Evolutionary conservation across 1,139 yeast species (phyloP), one percentile per base, ranked within the genome.

Genomic region (Lodderomyces metapsilosis): DNA sequence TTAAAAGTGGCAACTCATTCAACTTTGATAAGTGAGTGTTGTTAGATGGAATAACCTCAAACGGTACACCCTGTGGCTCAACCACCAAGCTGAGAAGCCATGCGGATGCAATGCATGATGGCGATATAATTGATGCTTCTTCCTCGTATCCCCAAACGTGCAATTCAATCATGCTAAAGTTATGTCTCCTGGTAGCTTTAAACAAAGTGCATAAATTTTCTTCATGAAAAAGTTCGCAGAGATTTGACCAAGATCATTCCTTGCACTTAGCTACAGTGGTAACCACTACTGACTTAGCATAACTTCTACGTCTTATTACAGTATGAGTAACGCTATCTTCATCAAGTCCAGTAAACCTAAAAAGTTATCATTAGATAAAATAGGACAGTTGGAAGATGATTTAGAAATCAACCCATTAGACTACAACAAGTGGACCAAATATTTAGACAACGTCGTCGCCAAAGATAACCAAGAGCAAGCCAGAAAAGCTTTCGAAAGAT

Each of bases 391-490:
- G 27, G 82, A 83, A 51, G 88, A 82, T 46, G 74, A 71, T 21
- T 60, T 85, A 34, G 76, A 74, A 43, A 68, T 61, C n/a, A 68
- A 82, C 45, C 83, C 82, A 4, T 64, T 75, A 23, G 80, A 86
- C 56, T 72, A 81, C 42, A 53, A 61, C 8, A 67, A 76, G 39
- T 84, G 92, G 86, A 59, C 69, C 40, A 72, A 71, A 49, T 68
- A 84, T 43, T 74, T 86, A 39, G 71, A 74, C 22, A 76, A 72
- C 47, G 76, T 76, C 9, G 71, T 78, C 37, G 61, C 68, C 20
- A 78, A 80, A 50, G 89, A 84, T 47, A 76, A 80, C 46, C 79
- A 76, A 44, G 87, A 80, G 31, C 82, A 81, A 44, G 80, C 82
- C 10, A 64, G 88, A 36, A 64, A 68, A 5, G 71, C 76, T 0